phyloP scores from a whole-genome alignment of 495 filamentous ascomycete genomes.

The Corynascus novoguineensis region DNA sequence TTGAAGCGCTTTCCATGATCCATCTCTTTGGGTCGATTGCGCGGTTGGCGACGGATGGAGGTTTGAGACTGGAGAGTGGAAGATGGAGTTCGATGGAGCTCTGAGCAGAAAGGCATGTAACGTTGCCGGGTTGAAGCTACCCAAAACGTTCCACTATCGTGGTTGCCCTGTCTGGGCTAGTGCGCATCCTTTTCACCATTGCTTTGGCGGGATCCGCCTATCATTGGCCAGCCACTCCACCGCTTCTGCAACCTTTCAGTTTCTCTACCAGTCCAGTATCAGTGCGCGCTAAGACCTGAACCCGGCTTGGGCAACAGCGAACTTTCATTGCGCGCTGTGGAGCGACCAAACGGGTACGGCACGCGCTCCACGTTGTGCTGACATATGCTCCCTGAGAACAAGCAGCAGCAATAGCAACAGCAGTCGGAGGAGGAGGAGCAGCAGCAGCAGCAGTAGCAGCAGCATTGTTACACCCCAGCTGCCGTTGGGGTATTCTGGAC shows the following conservation, averaged over 20 bases:
- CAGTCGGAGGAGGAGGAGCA: too few relatives aligned
- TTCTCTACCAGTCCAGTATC: too few relatives aligned
- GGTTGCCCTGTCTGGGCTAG: constrained; percentile 19
- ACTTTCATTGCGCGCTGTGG: too few relatives aligned
- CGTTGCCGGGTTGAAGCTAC: constrained; percentile 23
- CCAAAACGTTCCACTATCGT: not conserved
- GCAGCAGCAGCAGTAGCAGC: too few relatives aligned
- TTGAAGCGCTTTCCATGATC: not conserved
- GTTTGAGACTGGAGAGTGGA: not conserved
- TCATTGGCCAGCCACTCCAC: not conserved
- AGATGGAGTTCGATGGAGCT: not conserved
- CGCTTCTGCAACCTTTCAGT: not conserved
- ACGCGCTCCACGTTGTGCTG: not conserved
- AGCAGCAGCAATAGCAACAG: too few relatives aligned
- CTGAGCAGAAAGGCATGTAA: constrained; percentile 21
- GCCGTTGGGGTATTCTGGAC: not conserved
- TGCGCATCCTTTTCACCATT: not conserved
- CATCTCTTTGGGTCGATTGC: not conserved
- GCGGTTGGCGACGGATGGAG: not conserved
- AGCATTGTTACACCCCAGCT: constrained; percentile 13
- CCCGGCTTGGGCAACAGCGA: too few relatives aligned
- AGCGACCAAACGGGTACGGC: too few relatives aligned
- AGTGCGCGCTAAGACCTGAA: too few relatives aligned
- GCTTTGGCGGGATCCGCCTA: not conserved
- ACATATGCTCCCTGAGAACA: too few relatives aligned